Percentiles rank a stretch among this genome's conserved stretches.
phyloP scores from a whole-genome alignment of 129 eudicot genomes.

The Tagetes erecta region DNA sequence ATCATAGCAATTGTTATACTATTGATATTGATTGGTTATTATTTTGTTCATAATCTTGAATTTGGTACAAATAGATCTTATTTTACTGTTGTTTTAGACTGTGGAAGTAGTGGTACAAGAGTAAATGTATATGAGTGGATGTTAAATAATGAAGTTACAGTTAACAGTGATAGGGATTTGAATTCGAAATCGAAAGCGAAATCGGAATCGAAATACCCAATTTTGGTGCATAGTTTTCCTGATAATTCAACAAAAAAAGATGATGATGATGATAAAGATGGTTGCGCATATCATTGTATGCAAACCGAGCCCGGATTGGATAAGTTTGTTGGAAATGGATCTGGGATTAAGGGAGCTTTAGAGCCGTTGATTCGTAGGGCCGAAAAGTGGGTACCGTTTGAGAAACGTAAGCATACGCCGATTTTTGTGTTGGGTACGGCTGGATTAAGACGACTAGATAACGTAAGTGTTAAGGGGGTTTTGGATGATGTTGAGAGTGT shows the following conservation, averaged over 20 bases:
- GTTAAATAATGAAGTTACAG: constrained; percentile 1
- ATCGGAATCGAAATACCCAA: too few species aligned
- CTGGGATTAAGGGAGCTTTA: constrained; percentile 62
- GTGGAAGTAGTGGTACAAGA: constrained; percentile 94
- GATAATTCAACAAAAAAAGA: constrained; percentile 44
- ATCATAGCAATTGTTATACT: constrained; percentile 33
- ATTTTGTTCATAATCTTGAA: constrained; percentile 17
- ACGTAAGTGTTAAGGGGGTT: constrained; percentile 41
- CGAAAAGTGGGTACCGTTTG: constrained; percentile 64
- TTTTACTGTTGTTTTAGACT: constrained; percentile 82
- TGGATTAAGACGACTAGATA: constrained; percentile 62
- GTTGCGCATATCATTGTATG: constrained; percentile 82
- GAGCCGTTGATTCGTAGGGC: constrained; percentile 81
- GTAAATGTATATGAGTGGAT: constrained; percentile 79
- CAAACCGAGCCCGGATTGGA: constrained; percentile 95
- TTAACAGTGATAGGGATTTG: constrained; percentile 3
- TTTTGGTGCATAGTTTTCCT: constrained; percentile 67
- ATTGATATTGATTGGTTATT: constrained; percentile 30
- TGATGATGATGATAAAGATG: constrained; percentile 32
- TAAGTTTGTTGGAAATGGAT: constrained; percentile 66
- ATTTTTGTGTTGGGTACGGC: constrained; percentile 85
- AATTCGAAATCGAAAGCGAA: too few species aligned
- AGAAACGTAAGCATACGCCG: constrained; percentile 50
- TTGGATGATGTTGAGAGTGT: constrained; percentile 59
- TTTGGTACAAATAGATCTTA: constrained; percentile 36